Evolutionary conservation across 495 filamentous ascomycete species (phyloP).

Genomic region (Lindgomyces ingoldianus): DNA sequence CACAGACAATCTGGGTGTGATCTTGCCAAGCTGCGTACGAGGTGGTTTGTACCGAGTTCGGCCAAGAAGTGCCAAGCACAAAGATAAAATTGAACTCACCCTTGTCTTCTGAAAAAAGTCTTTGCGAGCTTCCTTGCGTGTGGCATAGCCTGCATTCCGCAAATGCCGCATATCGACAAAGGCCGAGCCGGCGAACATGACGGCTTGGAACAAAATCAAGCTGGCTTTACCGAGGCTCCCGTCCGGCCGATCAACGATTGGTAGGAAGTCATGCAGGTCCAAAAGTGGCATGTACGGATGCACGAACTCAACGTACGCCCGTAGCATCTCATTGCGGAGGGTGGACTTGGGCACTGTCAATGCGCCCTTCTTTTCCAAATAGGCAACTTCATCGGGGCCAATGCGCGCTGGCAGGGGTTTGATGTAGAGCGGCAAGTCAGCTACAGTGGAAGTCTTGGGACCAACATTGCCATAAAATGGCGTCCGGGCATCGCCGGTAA

Average conservation of each 20-base stretch:
- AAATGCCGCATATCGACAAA: constrained; percentile 74
- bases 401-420: constrained; percentile 70
- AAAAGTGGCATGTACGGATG: constrained; percentile 89
- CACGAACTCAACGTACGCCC: constrained; percentile 77
- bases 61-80: not conserved
- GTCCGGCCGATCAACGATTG: constrained; percentile 63
- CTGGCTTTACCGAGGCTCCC: constrained; percentile 68
- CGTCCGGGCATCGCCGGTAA: constrained; percentile 21
- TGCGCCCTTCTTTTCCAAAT: constrained; percentile 73
- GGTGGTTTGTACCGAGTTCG: constrained; percentile 10
- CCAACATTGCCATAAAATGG: constrained; percentile 27
- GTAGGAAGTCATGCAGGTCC: constrained; percentile 72
- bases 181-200: constrained; percentile 78
- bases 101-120: constrained; percentile 77
- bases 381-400: constrained; percentile 71
- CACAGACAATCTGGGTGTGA: not conserved
- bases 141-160: constrained; percentile 66
- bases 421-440: constrained; percentile 66
- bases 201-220: constrained; percentile 75
- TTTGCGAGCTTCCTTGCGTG: constrained; percentile 72
- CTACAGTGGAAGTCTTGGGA: constrained; percentile 28
- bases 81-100: constrained; percentile 50
- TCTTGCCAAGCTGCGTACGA: not conserved
- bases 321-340: constrained; percentile 72
- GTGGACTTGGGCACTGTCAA: constrained; percentile 65